Conservation (phyloP, 202 grass and related monocot genomes). For the Zoysia matrella region DNA sequence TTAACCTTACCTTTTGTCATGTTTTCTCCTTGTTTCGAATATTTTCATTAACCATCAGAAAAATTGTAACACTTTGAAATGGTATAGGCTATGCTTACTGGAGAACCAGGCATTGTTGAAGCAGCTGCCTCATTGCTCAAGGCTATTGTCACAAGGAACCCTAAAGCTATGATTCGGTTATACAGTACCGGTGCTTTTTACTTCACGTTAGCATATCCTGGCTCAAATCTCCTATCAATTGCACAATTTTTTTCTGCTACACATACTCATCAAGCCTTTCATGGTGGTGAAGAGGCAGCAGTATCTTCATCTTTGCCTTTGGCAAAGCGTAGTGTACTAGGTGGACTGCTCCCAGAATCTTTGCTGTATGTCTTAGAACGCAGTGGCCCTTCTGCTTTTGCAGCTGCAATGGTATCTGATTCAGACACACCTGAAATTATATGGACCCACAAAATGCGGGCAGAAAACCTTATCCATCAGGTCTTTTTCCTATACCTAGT, state of each 20-base stretch:
- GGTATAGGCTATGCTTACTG: slow-evolving; percentile 88
- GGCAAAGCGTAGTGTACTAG: slow-evolving; percentile 92
- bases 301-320: slow-evolving; percentile 89
- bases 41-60: slow-evolving; percentile 18
- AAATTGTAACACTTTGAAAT: slow-evolving; percentile 19
- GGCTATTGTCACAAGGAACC: slow-evolving; percentile 97
- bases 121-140: slow-evolving; percentile 84
- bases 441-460: slow-evolving; percentile 99
- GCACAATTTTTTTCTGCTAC: slow-evolving; percentile 88
- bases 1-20: not conserved
- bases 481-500: slow-evolving; percentile 44
- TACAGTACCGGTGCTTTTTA: slow-evolving; percentile 97
- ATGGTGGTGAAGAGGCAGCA: slow-evolving; percentile 99
- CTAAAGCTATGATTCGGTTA: slow-evolving; percentile 96
- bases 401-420: slow-evolving; percentile 95
- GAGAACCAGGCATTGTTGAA: slow-evolving; percentile 98
- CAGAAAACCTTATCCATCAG: slow-evolving; percentile 96
- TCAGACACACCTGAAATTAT: slow-evolving; percentile 99
- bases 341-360: slow-evolving; percentile 94
- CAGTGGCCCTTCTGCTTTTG: slow-evolving; percentile 85
- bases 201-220: slow-evolving; percentile 89
- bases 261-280: slow-evolving; percentile 98
- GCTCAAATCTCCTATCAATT: slow-evolving; percentile 96
- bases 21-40: slow-evolving; percentile 19
- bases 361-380: slow-evolving; percentile 96